Conservation (phyloP, 345 rosid species). For the Pugionium dolabratum region DNA sequence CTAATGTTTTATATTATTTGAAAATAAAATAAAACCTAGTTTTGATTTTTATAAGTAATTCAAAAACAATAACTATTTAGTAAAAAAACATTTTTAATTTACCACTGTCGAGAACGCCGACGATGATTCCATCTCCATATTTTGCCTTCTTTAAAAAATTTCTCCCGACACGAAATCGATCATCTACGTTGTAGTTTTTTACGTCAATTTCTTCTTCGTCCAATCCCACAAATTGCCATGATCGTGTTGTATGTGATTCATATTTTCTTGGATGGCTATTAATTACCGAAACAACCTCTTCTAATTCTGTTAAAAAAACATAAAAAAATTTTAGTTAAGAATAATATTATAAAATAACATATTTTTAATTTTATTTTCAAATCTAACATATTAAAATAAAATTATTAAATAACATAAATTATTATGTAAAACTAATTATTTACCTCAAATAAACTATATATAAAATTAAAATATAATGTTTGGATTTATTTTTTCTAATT, state of each 20-base stretch:
- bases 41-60: neutral
- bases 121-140: conserved; percentile 64
- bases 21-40: neutral
- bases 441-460: too few relatives aligned
- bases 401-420: neutral
- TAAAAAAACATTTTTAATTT: conserved; percentile 25
- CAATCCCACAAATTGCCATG: conserved; percentile 85
- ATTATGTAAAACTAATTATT: too few relatives aligned
- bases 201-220: conserved; percentile 42
- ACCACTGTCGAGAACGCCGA: conserved; percentile 87
- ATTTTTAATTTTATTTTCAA: neutral
- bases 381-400: neutral
- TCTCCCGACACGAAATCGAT: conserved; percentile 39
- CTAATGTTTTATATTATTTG: too few relatives aligned
- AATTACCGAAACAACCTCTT: conserved; percentile 63
- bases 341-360: too few relatives aligned
- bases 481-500: too few relatives aligned
- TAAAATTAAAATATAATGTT: too few relatives aligned
- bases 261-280: conserved; percentile 53
- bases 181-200: conserved; percentile 24
- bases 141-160: conserved; percentile 51
- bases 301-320: conserved; percentile 44
- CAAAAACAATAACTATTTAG: conserved; percentile 21
- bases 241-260: conserved; percentile 74
- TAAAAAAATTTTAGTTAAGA: neutral